Base-by-base conservation (phyloP, 371 early-diverging fungal genomes). In the Rhizopus microsporus region DNA sequence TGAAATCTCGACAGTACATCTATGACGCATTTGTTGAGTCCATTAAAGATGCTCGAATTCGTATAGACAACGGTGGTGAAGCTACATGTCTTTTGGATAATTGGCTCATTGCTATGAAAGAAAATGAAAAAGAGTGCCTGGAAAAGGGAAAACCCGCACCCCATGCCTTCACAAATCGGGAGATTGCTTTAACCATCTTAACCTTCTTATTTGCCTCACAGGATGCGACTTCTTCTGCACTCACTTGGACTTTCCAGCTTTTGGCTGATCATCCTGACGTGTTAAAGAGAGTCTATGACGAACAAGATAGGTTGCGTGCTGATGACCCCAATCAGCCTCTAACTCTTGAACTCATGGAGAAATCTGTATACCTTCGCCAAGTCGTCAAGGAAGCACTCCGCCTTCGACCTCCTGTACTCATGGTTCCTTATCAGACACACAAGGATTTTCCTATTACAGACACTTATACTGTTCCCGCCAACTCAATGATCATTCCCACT, bases 401-500 rank as follows among this genome's bases (percentile, higher is more conserved):
- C 33, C 56, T 63, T 32, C 40, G 53, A 12, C 68, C 68, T 0
- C 63, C 68, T 1, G 68, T 67, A 0, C 43, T 67, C 44, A 67
- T 67, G 68, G 60, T 54, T 49, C 62, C 56, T 38, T 61, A 61
- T 34, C 62, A 61, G 39, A 56, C 62, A 37, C 51, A 45, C 34
- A 49, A 42, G 4, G 62, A 61, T 17, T 61, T 43, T 5, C 62
- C 62, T 23, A 50, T 61, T 50, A 44, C 62, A 38, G 29, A 49
- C 1, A 39, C 31, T 5, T 61, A 61, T 8, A 61, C 62, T 32
- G 56, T 61, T 5, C 62, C 62, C 45, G 51, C 50, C 8, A 61
- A 51, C 4, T 49, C 72, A 29, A 75, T 75, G 72, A 45, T 75
- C 2, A 75, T 75, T 50, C 76, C 76, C 16, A 75, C 76, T 32